Base-by-base conservation (phyloP, 2,329 filamentous ascomycete genomes). In the Peltaster fructicola region DNA sequence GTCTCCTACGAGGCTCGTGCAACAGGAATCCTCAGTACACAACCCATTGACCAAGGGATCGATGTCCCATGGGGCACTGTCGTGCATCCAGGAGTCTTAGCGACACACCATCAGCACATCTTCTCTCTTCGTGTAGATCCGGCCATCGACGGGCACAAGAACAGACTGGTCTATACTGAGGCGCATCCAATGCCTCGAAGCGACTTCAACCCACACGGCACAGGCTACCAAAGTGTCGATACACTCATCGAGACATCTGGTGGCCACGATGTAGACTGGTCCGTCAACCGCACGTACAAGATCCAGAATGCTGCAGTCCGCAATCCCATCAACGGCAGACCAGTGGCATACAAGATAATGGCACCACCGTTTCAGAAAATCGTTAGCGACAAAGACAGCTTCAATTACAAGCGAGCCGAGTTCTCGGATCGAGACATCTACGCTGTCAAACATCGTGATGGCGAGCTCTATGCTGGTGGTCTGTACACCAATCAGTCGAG, bases 21-120 rank as follows among this genome's bases (percentile, higher is more conserved):
- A 9, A 77, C 72, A 1, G 72, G 72, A 4, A 73, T 77, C 30
- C 53, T 77, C 10, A 71, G 64, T 27, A 74, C 71, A 0, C 65
- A 73, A 28, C 71, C 70, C 3, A 70, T 76, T 34, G 70, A 76
- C 30, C 63, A 73, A 30, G 68, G 65, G 8, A 45, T 70, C 24
- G 62, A 63, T 8, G 69, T 75, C 3, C 64, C 67, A 3, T 75
- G 66, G 54, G 73, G 71, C 16, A 78, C 71, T 1, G 63, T 75
- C 19, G 70, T 78, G 4, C 68, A 73, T 30, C 71, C 72, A 0
- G 71, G 73, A 20, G 72, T 74, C 9, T 63, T 80, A 16, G 74
- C 72, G 3, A 56, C 59, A 1, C 69, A 76, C 48, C 76, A 82
- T 41, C 76, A 84, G 43, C 77, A 82, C 48, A 75, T 81, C 45